Percentiles rank a stretch among this genome's conserved stretches.
Conservation (phyloP, 2,329 filamentous ascomycete species). For the Aaosphaeria pasadenensis region DNA sequence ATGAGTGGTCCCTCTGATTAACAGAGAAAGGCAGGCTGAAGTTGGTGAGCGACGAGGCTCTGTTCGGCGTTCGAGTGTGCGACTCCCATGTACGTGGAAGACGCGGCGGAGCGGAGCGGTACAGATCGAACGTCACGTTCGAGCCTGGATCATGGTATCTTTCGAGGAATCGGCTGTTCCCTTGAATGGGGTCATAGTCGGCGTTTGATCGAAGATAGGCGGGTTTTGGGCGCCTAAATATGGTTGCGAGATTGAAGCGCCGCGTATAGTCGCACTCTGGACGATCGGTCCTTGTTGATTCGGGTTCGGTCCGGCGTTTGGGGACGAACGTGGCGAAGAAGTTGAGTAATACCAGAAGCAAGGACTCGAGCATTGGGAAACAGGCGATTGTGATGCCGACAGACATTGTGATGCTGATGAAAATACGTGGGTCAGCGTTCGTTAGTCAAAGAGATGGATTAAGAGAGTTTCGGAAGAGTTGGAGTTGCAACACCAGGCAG, state of each 20-base stretch:
- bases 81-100: not conserved
- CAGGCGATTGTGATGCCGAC: slow-evolving; percentile 7
- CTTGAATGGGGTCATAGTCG: not conserved
- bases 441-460: not conserved
- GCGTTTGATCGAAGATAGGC: not conserved
- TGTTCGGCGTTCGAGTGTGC: not conserved
- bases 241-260: not conserved
- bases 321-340: slow-evolving; percentile 1
- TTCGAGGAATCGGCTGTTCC: not conserved
- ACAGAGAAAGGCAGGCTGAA: not conserved
- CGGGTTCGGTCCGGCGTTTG: not conserved
- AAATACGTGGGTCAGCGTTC: not conserved
- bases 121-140: not conserved
- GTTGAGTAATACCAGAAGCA: slow-evolving; percentile 5
- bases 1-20: no score
- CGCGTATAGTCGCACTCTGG: not conserved
- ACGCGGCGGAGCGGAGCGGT: not conserved
- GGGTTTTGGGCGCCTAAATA: not conserved
- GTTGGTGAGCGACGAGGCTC: not conserved
- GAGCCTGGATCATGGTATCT: not conserved
- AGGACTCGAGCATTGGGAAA: slow-evolving; percentile 7
- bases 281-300: not conserved
- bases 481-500: not conserved
- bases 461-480: not conserved
- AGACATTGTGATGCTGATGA: slow-evolving; percentile 7